Evolutionary conservation across 2,329 filamentous ascomycete genomes (phyloP).

Genomic region (Fusarium fracticaudum): DNA sequence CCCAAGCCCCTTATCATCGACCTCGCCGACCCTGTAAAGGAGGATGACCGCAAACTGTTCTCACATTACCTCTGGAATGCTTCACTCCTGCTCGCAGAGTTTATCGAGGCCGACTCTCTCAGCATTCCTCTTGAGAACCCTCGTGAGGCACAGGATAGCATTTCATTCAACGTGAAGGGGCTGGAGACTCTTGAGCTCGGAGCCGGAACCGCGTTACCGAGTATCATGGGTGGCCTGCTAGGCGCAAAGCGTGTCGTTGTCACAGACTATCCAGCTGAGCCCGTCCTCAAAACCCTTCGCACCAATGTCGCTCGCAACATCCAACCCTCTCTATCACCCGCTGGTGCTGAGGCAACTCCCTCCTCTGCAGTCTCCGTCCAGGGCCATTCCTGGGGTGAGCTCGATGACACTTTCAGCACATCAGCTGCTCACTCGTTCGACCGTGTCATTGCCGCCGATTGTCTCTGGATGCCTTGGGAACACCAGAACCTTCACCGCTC

Average conservation of each 20-base stretch:
- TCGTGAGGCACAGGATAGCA: slow-evolving; percentile 5
- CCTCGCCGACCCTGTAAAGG: slow-evolving; percentile 59
- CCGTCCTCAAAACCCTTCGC: slow-evolving; percentile 67
- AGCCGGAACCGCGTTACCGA: slow-evolving; percentile 68
- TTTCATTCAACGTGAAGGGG: slow-evolving; percentile 59
- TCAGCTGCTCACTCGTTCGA: slow-evolving; percentile 58
- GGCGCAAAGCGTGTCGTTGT: slow-evolving; percentile 63
- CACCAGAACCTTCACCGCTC: slow-evolving; percentile 72
- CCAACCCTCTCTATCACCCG: slow-evolving; percentile 46
- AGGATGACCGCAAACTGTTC: slow-evolving; percentile 68
- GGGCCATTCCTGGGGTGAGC: slow-evolving; percentile 73
- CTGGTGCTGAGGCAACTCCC: slow-evolving; percentile 26
- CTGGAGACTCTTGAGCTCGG: slow-evolving; percentile 71
- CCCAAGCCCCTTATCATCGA: slow-evolving; percentile 56
- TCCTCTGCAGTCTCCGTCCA: slow-evolving; percentile 54
- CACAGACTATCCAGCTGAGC: slow-evolving; percentile 73
- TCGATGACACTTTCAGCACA: slow-evolving; percentile 47
- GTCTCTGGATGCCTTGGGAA: slow-evolving; percentile 79
- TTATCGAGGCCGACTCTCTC: slow-evolving; percentile 62
- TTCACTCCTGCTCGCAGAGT: slow-evolving; percentile 63
- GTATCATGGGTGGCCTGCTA: slow-evolving; percentile 58
- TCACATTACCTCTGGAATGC: slow-evolving; percentile 81
- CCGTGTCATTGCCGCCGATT: slow-evolving; percentile 75
- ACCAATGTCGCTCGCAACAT: slow-evolving; percentile 67
- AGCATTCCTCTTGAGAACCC: slow-evolving; percentile 27